Conservation (phyloP, 306 rosid species). For the Castanopsis chinensis region DNA sequence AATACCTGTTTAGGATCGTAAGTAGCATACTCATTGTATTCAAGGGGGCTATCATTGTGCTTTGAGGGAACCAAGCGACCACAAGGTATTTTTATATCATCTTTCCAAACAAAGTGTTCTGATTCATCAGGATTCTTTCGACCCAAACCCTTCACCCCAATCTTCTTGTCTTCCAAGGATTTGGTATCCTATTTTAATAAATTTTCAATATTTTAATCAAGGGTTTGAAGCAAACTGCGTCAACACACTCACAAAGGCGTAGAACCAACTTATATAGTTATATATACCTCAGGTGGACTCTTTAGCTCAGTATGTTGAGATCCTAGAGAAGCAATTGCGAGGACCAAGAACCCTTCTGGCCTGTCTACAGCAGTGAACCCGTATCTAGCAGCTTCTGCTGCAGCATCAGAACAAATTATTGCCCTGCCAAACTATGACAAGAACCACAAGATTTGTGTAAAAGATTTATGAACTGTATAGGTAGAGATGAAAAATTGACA, state of each 20-base stretch:
- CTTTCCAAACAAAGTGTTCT: constrained; percentile 79
- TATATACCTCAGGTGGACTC: constrained; percentile 50
- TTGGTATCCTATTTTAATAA: constrained; percentile 44
- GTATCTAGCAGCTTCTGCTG: constrained; percentile 77
- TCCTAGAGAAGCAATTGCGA: constrained; percentile 82
- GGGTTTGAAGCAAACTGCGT: background rate
- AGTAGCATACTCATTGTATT: constrained; percentile 75
- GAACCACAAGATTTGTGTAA: background rate
- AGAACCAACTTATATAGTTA: background rate
- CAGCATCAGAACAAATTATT: constrained; percentile 74
- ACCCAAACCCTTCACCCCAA: constrained; percentile 70
- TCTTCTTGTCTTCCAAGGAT: constrained; percentile 57
- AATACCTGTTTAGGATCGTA: constrained; percentile 76
- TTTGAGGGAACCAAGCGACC: constrained; percentile 60
- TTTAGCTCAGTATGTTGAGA: constrained; percentile 43
- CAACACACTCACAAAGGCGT: background rate
- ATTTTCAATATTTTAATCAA: background rate
- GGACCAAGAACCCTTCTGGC: constrained; percentile 82
- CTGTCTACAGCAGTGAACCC: constrained; percentile 84
- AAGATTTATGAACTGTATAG: constrained; percentile 6
- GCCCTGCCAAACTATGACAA: constrained; percentile 67
- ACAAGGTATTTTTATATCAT: constrained; percentile 74
- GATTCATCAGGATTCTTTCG: constrained; percentile 73
- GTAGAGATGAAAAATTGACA: no score
- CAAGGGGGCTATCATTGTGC: constrained; percentile 60